Evolutionary conservation across 192 early-diverging fungal species (phyloP).

Genomic region (Backusella mclennaniae): DNA sequence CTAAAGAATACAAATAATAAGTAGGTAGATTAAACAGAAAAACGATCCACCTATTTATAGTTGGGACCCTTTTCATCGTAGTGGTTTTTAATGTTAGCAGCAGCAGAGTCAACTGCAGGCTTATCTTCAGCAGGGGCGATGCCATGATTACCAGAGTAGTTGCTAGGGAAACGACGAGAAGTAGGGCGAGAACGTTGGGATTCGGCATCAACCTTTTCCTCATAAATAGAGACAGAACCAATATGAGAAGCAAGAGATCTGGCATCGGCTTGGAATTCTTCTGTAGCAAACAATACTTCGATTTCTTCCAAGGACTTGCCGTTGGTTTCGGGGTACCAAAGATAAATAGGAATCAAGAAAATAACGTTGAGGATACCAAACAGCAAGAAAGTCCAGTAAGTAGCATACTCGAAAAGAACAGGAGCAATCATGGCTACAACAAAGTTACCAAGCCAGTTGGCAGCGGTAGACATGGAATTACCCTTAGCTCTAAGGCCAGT

Average conservation of each 20-base stretch:
- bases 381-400: conserved; percentile 56
- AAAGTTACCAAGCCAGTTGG: conserved; percentile 85
- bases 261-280: conserved; percentile 32
- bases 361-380: conserved; percentile 58
- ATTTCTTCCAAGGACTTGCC: conserved; percentile 70
- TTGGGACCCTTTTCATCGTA: conserved; percentile 32
- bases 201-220: conserved; percentile 29
- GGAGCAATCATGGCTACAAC: conserved; percentile 65
- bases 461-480: conserved; percentile 65
- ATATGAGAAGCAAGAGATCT: conserved; percentile 27
- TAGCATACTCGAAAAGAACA: conserved; percentile 57
- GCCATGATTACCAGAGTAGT: conserved; percentile 17
- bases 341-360: conserved; percentile 52
- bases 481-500: conserved; percentile 77
- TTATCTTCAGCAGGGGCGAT: conserved; percentile 17
- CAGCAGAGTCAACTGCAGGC: conserved; percentile 18
- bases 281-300: conserved; percentile 33
- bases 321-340: conserved; percentile 84
- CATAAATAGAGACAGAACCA: conserved; percentile 26
- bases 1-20: background rate
- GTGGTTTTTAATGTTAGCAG: conserved; percentile 24
- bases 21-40: background rate
- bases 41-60: background rate
- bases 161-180: conserved; percentile 25
- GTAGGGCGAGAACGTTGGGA: conserved; percentile 17